Evolutionary conservation across 345 rosid species (phyloP).

Genomic region (Melastoma malabathricum): DNA sequence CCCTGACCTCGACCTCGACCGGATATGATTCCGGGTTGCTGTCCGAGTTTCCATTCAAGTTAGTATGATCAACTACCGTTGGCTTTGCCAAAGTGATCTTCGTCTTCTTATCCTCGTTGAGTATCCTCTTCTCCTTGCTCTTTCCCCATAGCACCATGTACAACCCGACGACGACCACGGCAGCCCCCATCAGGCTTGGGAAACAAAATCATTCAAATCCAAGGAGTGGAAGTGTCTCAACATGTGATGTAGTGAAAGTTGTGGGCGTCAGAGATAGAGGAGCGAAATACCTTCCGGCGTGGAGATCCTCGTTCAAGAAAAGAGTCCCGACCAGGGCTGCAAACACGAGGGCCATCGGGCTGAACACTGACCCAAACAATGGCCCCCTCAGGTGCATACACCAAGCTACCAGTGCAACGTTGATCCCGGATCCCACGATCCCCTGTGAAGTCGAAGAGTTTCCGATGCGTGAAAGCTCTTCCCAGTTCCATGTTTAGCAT

Average conservation of each 20-base stretch:
- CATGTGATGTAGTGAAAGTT: background rate
- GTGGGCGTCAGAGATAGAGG: background rate
- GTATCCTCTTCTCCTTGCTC: conserved; percentile 10
- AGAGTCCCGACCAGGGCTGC: conserved; percentile 12
- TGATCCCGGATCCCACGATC: conserved; percentile 14
- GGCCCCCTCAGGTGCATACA: conserved; percentile 22
- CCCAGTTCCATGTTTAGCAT: background rate
- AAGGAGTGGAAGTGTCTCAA: too few species aligned
- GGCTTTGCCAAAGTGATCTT: too few species aligned
- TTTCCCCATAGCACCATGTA: conserved; percentile 22
- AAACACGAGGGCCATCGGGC: conserved; percentile 19
- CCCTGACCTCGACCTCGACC: too few species aligned
- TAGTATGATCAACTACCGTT: too few species aligned
- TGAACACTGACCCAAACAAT: conserved; percentile 16
- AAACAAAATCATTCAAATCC: background rate
- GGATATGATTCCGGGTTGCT: too few species aligned
- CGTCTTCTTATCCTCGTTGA: background rate
- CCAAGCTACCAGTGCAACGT: conserved; percentile 14
- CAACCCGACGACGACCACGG: conserved; percentile 13
- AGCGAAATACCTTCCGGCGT: conserved; percentile 19
- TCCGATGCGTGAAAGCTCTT: background rate
- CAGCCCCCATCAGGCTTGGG: conserved; percentile 13
- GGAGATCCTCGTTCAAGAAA: conserved; percentile 18
- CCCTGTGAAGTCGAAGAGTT: conserved; percentile 9
- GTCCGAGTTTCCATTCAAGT: too few species aligned